These are phyloP conservation scores for Trypanosoma avium DNA, from an alignment of 208 protist genomes.

Conservation along the genomic window DNA sequence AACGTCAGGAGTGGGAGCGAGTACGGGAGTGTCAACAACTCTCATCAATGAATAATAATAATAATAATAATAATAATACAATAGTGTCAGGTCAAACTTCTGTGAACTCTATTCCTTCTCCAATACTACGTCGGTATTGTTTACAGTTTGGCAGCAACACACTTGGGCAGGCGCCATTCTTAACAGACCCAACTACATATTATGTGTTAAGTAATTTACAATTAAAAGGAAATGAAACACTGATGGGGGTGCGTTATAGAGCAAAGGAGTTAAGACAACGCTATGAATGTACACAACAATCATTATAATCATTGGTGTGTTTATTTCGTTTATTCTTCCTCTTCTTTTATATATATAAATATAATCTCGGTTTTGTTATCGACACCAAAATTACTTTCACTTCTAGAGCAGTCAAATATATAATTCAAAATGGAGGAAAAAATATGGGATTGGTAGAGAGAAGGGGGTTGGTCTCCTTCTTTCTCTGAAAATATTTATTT, in stretches of 20 bases:
- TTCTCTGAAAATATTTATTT: too few relatives aligned
- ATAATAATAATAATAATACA: not conserved
- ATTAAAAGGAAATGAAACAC: not conserved
- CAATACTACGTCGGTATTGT: slow-evolving; percentile 21
- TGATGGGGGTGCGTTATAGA: slow-evolving; percentile 10
- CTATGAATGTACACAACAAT: too few relatives aligned
- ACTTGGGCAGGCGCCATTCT: slow-evolving; percentile 5
- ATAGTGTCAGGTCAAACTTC: not conserved
- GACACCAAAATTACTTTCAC: too few relatives aligned
- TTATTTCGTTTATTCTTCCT: too few relatives aligned
- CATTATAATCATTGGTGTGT: too few relatives aligned
- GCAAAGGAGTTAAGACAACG: slow-evolving; percentile 5
- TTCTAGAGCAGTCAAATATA: too few relatives aligned
- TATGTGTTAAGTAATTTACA: slow-evolving; percentile 18
- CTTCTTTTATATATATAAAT: too few relatives aligned
- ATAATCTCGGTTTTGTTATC: too few relatives aligned
- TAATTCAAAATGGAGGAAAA: too few relatives aligned
- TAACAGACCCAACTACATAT: slow-evolving; percentile 23
- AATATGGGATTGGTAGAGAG: too few relatives aligned
- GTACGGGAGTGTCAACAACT: not conserved
- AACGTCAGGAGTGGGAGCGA: slow-evolving; percentile 5
- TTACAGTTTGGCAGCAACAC: slow-evolving; percentile 17
- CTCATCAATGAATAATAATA: not conserved
- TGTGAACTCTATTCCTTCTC: slow-evolving; percentile 10
- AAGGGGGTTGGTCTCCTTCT: too few relatives aligned